Percentiles rank a stretch among this genome's conserved stretches.
Conservation (phyloP, 371 early-diverging fungal genomes). For the Chytridium lagenaria region DNA sequence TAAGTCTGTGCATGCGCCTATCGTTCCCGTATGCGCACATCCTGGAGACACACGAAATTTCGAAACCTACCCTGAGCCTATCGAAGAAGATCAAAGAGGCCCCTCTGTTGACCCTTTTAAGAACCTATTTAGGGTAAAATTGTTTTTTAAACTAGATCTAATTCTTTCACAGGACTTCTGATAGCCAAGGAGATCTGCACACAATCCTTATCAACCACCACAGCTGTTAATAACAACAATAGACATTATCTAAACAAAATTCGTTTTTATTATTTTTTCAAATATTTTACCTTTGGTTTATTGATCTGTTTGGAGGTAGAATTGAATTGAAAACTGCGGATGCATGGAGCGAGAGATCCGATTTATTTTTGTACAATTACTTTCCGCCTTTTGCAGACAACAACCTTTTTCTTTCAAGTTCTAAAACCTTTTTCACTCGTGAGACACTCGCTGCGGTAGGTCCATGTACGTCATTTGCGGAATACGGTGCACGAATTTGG, state of each 20-base stretch:
- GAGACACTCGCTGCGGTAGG: conserved; percentile 28
- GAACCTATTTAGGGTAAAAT: conserved; percentile 48
- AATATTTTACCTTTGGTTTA: too few species aligned
- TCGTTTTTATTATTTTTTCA: too few species aligned
- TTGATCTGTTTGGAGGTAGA: too few species aligned
- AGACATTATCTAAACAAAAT: too few species aligned
- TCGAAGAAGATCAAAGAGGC: conserved; percentile 25
- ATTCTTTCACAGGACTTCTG: conserved; percentile 6
- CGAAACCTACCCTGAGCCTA: conserved; percentile 61
- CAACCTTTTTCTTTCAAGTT: conserved; percentile 37
- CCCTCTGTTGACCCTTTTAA: conserved; percentile 48
- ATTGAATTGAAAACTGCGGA: too few species aligned
- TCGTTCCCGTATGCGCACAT: conserved; percentile 65
- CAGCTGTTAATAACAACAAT: neutral
- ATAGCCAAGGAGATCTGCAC: neutral
- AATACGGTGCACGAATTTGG: conserved; percentile 49
- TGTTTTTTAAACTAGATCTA: neutral
- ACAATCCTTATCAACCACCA: neutral
- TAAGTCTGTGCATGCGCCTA: conserved; percentile 71
- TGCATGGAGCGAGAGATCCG: too few species aligned
- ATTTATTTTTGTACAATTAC: neutral
- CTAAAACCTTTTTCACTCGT: conserved; percentile 46
- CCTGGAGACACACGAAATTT: conserved; percentile 73
- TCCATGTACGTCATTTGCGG: conserved; percentile 32
- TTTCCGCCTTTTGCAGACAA: conserved; percentile 11